Evolutionary conservation across 495 filamentous ascomycete species (phyloP), one percentile per base, ranked within the genome.

Genomic region (Lentithecium fluviatile): DNA sequence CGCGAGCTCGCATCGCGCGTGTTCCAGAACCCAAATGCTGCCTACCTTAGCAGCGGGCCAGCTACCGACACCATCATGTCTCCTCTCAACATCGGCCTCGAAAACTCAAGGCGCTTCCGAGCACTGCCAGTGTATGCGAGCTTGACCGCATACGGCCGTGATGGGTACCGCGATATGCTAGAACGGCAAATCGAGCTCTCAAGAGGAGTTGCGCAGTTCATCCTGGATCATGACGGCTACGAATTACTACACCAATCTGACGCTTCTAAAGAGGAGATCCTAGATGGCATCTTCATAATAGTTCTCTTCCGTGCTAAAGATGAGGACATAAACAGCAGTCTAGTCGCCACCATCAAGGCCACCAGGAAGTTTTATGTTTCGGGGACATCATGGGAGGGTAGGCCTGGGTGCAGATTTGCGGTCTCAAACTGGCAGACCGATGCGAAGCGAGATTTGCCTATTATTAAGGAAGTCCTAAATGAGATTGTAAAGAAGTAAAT

Each of bases 61-160:
- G 26, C 37, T 20, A 49, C 50, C 19, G 68, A 69, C 11, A 65
- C 68, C 1, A 88, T 96, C 59, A 85, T 83, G 20, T 93, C 89
- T 29, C 92, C 93, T 0, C 76, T 96, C 15, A 93, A 96, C 74
- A 85, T 92, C 54, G 89, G 91, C 20, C 74, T 97, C 21, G 92
- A 96, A 66, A 97, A 97, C 70, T 96, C 91, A 6, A 82, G 91
- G 38, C 85, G 93, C 15, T 95, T 97, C 76, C 82, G 93, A 48
- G 93, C 91, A 0, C 76, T 96, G 19, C 93, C 93, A 0, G 89
- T 91, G 3, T 96, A 96, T 64, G 86, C 91, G 10, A 85, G 86
- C 0, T 78, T 96, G 0, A 64, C 85, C n/a, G 84, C 85, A 36
- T 88, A 94, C 59, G 93, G 93, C 3, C 77, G 78, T 10, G 66